These are phyloP conservation scores for Fusarium sp. DNA, from an alignment of 2,329 filamentous ascomycete species.

Conservation along the genomic window DNA sequence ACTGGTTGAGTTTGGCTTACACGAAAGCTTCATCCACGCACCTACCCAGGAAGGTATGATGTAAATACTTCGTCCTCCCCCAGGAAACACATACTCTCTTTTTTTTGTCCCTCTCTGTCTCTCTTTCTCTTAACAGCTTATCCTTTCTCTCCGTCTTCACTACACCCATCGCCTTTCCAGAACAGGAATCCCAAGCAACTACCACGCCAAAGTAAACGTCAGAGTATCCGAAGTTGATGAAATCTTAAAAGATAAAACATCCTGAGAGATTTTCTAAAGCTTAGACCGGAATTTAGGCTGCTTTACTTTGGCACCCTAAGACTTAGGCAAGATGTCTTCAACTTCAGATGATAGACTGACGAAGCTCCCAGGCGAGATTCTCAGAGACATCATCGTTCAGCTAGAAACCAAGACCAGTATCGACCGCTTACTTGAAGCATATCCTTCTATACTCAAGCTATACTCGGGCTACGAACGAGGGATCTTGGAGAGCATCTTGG, in stretches of 20 bases:
- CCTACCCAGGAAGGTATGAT: background rate
- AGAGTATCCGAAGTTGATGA: background rate
- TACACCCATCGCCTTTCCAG: background rate
- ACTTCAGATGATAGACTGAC: background rate
- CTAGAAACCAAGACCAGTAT: background rate
- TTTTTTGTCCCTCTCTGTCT: too few species aligned
- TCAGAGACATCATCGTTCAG: background rate
- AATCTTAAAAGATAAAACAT: background rate
- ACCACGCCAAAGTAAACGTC: background rate
- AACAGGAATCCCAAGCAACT: background rate
- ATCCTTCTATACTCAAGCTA: background rate
- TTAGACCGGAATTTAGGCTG: background rate
- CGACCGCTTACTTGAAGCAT: background rate
- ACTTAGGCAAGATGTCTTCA: background rate
- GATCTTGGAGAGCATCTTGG: background rate
- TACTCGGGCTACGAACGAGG: background rate
- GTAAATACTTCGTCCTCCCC: background rate
- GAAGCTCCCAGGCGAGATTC: background rate
- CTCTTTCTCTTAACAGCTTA: fast-evolving
- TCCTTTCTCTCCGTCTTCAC: background rate
- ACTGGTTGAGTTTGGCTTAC: background rate
- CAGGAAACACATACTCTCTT: too few species aligned
- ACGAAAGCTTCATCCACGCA: background rate
- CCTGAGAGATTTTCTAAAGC: background rate
- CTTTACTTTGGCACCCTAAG: background rate